A percentile compares a stretch with the other conserved stretches of the same genome.
Conservation (phyloP, 1,284 basidiomycete species). For the Microbotryomycetes sp. region DNA sequence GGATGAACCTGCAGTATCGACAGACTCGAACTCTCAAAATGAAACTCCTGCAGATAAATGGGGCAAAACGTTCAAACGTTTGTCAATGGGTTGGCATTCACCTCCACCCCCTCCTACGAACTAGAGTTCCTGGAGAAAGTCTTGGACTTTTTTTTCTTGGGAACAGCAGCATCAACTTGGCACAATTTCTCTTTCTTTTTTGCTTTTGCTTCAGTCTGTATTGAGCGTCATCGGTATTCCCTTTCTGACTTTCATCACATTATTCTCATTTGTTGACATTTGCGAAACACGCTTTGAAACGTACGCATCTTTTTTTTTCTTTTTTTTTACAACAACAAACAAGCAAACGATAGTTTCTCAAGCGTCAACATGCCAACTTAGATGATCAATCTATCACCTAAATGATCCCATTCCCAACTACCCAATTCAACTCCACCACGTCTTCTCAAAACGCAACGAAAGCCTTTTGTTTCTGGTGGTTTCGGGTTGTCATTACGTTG, state of each 20-base stretch:
- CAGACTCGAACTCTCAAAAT: not conserved
- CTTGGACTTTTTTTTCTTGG: too few relatives aligned
- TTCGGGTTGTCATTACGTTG: not conserved
- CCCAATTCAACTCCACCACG: constrained; percentile 19
- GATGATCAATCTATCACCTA: constrained; percentile 9
- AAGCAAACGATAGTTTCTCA: not conserved
- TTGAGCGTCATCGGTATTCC: too few relatives aligned
- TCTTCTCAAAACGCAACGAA: constrained; percentile 16
- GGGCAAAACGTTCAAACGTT: constrained; percentile 6
- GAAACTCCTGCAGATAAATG: not conserved
- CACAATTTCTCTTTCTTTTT: not conserved
- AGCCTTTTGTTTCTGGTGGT: constrained; percentile 8
- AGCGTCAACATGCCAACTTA: not conserved
- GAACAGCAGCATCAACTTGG: too few relatives aligned
- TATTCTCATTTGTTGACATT: too few relatives aligned
- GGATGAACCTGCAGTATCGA: not conserved
- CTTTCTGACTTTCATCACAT: too few relatives aligned
- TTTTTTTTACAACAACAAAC: not conserved
- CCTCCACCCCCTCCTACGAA: not conserved
- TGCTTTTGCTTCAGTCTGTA: not conserved
- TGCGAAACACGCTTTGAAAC: too few relatives aligned
- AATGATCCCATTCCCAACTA: constrained; percentile 16
- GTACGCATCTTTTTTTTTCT: too few relatives aligned
- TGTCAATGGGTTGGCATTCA: constrained; percentile 1
- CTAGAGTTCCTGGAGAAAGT: too few relatives aligned